Percentiles rank a stretch among this genome's conserved stretches.
Evolutionary conservation across 805 yeast species (phyloP).

Genomic region (Candida piceae): DNA sequence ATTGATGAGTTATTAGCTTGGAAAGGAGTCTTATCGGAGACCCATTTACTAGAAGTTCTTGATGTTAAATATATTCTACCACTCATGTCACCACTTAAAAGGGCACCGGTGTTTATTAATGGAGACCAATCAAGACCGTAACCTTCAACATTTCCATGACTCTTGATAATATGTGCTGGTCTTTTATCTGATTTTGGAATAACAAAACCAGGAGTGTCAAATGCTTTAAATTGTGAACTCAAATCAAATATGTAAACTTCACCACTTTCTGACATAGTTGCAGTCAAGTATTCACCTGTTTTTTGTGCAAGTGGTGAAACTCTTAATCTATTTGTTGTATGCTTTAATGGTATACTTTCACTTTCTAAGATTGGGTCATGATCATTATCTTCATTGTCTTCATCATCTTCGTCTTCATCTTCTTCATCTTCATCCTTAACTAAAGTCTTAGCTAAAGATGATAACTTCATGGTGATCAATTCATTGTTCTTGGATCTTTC

Average conservation of each 20-base stretch:
- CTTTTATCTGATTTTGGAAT: slow-evolving; percentile 73
- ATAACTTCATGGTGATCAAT: slow-evolving; percentile 74
- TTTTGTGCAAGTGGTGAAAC: slow-evolving; percentile 70
- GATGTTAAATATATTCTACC: slow-evolving; percentile 80
- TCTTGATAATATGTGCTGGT: slow-evolving; percentile 76
- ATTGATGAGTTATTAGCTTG: slow-evolving; percentile 67
- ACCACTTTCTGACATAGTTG: slow-evolving; percentile 85
- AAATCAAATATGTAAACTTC: slow-evolving; percentile 84
- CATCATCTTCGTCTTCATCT: slow-evolving; percentile 66
- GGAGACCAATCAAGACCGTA: slow-evolving; percentile 98
- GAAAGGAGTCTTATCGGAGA: slow-evolving; percentile 80
- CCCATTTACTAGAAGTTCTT: slow-evolving; percentile 75
- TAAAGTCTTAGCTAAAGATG: slow-evolving; percentile 78
- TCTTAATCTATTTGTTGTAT: slow-evolving; percentile 86
- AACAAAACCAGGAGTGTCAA: slow-evolving; percentile 81
- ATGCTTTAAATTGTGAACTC: slow-evolving; percentile 71
- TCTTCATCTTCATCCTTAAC: slow-evolving; percentile 79
- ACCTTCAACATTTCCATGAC: slow-evolving; percentile 95
- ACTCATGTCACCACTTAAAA: slow-evolving; percentile 82
- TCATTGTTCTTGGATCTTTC: slow-evolving; percentile 83
- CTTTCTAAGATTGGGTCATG: slow-evolving; percentile 84
- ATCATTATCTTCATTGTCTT: slow-evolving; percentile 65
- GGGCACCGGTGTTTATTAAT: slow-evolving; percentile 66
- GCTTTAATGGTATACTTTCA: slow-evolving; percentile 68
- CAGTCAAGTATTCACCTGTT: slow-evolving; percentile 80